These are phyloP conservation scores for Gaertneriomyces sp. DNA, from an alignment of 192 early-diverging fungal genomes.

Conservation along the genomic window DNA sequence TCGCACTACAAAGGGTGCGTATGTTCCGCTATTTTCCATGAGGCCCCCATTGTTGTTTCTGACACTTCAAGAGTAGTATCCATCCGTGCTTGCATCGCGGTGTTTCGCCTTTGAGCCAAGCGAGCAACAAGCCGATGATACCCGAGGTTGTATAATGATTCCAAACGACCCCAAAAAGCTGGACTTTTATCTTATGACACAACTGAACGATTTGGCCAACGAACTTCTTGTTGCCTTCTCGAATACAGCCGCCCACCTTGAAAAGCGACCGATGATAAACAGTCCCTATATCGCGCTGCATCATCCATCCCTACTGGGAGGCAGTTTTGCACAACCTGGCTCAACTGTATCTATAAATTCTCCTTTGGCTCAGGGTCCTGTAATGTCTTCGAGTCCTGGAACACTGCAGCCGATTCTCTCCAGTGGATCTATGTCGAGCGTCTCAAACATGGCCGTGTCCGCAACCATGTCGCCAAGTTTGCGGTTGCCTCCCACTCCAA, in stretches of 20 bases:
- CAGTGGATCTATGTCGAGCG: too few species aligned
- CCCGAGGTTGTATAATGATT: slow-evolving; percentile 71
- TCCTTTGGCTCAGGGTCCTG: too few species aligned
- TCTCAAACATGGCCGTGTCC: too few species aligned
- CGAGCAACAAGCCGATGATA: slow-evolving; percentile 69
- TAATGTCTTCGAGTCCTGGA: too few species aligned
- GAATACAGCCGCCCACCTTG: slow-evolving; percentile 49
- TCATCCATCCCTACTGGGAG: too few species aligned
- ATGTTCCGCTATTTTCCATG: not conserved
- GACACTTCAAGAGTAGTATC: slow-evolving; percentile 50
- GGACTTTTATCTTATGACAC: slow-evolving; percentile 68
- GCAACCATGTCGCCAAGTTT: too few species aligned
- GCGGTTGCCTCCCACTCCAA: too few species aligned
- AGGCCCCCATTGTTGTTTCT: not conserved
- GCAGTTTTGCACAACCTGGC: too few species aligned
- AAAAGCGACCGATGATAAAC: slow-evolving; percentile 56
- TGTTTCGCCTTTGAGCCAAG: slow-evolving; percentile 83
- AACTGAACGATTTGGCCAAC: slow-evolving; percentile 77
- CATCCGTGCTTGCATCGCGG: slow-evolving; percentile 61
- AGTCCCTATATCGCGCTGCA: too few species aligned
- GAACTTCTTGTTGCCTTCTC: slow-evolving; percentile 67
- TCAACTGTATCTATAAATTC: too few species aligned
- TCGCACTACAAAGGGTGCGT: slow-evolving; percentile 57
- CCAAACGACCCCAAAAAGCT: slow-evolving; percentile 72
- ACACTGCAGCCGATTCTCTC: too few species aligned